Base-by-base conservation (phyloP, 2,329 filamentous ascomycete genomes). In the Alternaria consortialis region DNA sequence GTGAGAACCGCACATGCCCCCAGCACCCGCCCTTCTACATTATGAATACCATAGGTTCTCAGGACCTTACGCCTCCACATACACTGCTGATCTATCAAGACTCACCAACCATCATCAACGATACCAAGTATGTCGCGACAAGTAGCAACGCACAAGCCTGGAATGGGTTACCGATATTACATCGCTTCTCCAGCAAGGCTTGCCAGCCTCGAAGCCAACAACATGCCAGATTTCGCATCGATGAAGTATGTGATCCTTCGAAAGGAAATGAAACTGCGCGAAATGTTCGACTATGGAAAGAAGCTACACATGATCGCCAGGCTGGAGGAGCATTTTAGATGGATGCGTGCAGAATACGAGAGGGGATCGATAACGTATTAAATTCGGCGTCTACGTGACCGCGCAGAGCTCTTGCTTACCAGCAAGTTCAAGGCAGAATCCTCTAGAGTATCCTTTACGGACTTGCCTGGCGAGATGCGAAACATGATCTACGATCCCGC, bases 401-500 rank as follows among this genome's bases (percentile, higher is more conserved):
- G 4, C 3, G 9, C 29, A 5, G 29, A 34, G n/a, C 31, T 48
- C 6, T 34, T 48, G 44, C 44, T 34, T 2, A 13, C n/a, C 29
- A 48, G 29, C 11, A 27, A 34, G 5, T 32, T 34, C 29, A 48
- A 11, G 2, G 20, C 7, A 1, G 44, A 48, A 7, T 29, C 17
- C 17, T 48, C 29, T 7, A n/a, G 7, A 48, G 3, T 23, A 5
- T 48, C 44, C 17, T 47, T 47, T n/a, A 20, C 2, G 11, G n/a
- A 32, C 44, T 20, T 47, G 27, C 29, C 44, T 12, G 27, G 27
- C 4, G 43, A 47, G 44, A 5, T 47, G 4, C 27, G 44, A 32
- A 32, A 47, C 44, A 47, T 32, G 27, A 47, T 47, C 11, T 47
- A 47, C 17, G n/a, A 32, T 12, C 44, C 32, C 3, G n/a, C n/a